Percentiles rank a stretch among this genome's conserved stretches.
These are phyloP conservation scores for Catenaria anguillulae DNA, from an alignment of 371 early-diverging fungal genomes.

Conservation along the genomic window DNA sequence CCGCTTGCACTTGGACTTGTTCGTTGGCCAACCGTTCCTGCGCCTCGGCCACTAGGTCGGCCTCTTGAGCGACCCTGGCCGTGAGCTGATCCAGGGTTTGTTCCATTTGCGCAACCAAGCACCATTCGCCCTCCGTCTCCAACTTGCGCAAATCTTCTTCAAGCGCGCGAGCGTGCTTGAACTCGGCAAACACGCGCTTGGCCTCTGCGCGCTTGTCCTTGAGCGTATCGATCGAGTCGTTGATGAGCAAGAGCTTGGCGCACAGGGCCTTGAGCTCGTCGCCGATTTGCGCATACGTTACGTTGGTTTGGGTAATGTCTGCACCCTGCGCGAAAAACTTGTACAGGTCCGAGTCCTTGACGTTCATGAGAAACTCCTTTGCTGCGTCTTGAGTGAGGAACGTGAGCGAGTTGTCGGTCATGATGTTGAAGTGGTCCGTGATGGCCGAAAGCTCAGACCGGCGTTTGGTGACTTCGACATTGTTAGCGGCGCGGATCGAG, in stretches of 20 bases:
- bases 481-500: conserved; percentile 50
- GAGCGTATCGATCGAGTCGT: neutral
- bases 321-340: conserved; percentile 3
- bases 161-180: no score
- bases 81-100: no score
- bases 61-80: no score
- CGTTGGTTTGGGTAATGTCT: neutral
- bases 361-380: conserved; percentile 66
- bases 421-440: conserved; percentile 73
- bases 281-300: neutral
- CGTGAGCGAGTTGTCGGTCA: conserved; percentile 82
- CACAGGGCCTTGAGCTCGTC: neutral
- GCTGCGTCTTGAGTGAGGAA: conserved; percentile 87
- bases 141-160: no score
- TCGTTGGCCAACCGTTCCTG: no score
- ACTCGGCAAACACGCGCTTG: no score
- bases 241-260: neutral
- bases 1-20: no score
- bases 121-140: conserved; percentile 62
- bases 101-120: conserved; percentile 49
- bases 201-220: conserved; percentile 17
- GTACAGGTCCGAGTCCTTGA: conserved; percentile 21
- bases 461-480: conserved; percentile 47
- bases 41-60: no score
- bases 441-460: conserved; percentile 68